Base-by-base conservation (phyloP, 1,139 yeast species). In the Maudiozyma humilis region DNA sequence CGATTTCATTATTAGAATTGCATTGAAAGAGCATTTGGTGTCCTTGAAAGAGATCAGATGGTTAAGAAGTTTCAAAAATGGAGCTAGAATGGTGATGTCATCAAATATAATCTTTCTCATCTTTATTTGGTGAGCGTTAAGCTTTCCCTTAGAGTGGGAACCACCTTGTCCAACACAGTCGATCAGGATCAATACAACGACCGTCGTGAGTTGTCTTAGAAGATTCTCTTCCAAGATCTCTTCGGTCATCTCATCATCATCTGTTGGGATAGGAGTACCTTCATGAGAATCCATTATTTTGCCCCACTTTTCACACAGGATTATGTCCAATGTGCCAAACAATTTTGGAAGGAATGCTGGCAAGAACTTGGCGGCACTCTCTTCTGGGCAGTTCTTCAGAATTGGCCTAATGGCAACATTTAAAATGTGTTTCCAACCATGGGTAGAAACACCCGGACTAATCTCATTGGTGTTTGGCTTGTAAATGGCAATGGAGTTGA, bases 181-280 rank as follows among this genome's bases (percentile, higher is more conserved):
- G 68, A 91, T 86, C 52, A 91, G 66, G 56, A 89, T 72, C 49
- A 97, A 70, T 36, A 85, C 96, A n/a, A 86, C 88, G 5, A 94
- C 88, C 1, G 95, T 95, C 0, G 97, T 88, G 44, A 91, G 73
- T 63, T 91, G 97, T 51, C 98, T 72, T 50, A 91, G 70, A 72
- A 91, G 74, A 62, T 91, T 96, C 61, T 91, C 98, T 54, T 91
- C 97, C 85, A 91, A 83, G 94, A 91, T 91, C 61, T 91, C 98
- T 58, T 89, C 96, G n/a, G 93, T 82, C 55, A 93, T 71, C 15
- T 87, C 82, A 46, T 82, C 93, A 54, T 86, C 94, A 49, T 81
- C 85, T 13, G 54, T 50, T 17, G 60, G 55, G 4, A 55, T 50
- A 33, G 63, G 56, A 35, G 61, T 63, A 13, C 14, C 20, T 36